Conservation (phyloP, 176 grass and related monocot species). For the Aegilops bicornis region DNA sequence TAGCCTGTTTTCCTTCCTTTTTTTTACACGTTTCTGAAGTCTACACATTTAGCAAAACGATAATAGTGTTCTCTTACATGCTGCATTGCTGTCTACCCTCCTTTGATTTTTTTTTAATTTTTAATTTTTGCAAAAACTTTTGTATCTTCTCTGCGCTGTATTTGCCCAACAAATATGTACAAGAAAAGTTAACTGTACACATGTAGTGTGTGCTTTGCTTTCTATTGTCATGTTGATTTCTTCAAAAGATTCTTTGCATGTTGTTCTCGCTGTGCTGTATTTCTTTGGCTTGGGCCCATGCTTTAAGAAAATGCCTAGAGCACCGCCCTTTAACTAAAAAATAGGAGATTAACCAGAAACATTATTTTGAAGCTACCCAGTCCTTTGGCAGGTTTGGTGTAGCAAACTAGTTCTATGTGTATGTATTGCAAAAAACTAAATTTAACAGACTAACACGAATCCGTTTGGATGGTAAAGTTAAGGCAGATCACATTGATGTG, state of each 20-base stretch:
- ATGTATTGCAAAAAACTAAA: background rate
- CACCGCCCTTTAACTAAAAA: background rate
- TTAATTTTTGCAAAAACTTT: background rate
- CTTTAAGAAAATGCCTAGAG: background rate
- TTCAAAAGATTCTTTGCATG: background rate
- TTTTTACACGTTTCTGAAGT: constrained; percentile 9
- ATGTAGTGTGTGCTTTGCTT: background rate
- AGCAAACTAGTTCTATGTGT: constrained; percentile 9
- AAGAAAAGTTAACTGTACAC: background rate
- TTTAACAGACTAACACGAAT: background rate
- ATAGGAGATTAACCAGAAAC: background rate
- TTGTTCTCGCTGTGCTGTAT: background rate
- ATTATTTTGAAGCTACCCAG: background rate
- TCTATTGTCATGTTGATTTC: background rate
- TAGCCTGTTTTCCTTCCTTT: constrained; percentile 26
- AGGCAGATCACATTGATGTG: background rate
- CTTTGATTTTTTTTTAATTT: background rate
- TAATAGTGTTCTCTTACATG: background rate
- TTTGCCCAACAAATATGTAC: background rate
- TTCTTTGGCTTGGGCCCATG: constrained; percentile 10
- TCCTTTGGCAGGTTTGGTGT: background rate
- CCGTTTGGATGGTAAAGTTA: constrained; percentile 5
- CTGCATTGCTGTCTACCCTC: background rate
- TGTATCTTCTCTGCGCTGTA: background rate
- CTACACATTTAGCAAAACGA: background rate